These are phyloP conservation scores for Penicillium sp. DNA, from an alignment of 2,329 filamentous ascomycete genomes.

Conservation along the genomic window DNA sequence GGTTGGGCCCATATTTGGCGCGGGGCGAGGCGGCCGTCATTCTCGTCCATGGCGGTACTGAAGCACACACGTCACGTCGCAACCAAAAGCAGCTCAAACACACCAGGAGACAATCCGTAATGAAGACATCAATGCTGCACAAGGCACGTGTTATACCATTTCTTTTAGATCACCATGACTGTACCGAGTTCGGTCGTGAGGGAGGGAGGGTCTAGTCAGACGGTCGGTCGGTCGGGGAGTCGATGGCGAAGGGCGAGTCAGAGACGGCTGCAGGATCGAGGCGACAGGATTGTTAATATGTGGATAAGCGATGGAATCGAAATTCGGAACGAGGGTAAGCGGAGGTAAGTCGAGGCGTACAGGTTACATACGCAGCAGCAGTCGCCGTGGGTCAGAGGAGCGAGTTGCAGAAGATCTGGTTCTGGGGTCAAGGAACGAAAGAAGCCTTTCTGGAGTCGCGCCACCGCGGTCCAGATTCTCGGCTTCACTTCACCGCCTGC, in stretches of 20 bases:
- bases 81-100: conserved; percentile 23
- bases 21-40: conserved; percentile 39
- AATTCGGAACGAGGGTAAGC: background rate
- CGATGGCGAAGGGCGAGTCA: background rate
- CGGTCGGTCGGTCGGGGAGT: conserved; percentile 5
- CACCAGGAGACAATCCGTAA: conserved; percentile 20
- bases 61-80: conserved; percentile 21
- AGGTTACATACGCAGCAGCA: conserved; percentile 9
- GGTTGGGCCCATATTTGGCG: conserved; percentile 49
- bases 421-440: background rate
- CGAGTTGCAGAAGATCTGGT: background rate
- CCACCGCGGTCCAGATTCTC: conserved; percentile 19
- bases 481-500: conserved; percentile 16
- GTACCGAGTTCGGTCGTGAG: background rate
- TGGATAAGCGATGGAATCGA: conserved; percentile 1
- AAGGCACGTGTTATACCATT: background rate
- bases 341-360: background rate
- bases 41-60: conserved; percentile 40
- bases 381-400: background rate
- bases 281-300: background rate
- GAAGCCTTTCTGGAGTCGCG: conserved; percentile 8
- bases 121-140: conserved; percentile 13
- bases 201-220: conserved; percentile 9
- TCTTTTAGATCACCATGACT: conserved; percentile 17
- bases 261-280: conserved; percentile 3